Evolutionary conservation across 495 filamentous ascomycete genomes (phyloP).

Genomic region (Antarctomyces pellizariae): DNA sequence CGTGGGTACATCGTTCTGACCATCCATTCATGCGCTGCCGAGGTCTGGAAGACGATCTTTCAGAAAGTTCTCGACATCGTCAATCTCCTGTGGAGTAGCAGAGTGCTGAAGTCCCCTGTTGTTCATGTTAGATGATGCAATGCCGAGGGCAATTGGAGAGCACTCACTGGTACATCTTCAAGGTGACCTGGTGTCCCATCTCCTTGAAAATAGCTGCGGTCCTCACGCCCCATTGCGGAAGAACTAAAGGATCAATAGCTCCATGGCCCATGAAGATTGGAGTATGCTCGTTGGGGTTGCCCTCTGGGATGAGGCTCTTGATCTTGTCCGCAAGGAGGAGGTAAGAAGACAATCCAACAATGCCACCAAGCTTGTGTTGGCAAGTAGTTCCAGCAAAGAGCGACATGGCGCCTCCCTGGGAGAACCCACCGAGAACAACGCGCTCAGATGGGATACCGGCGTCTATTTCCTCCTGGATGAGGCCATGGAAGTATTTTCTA

Average conservation of each 20-base stretch:
- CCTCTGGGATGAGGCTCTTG: conserved; percentile 34
- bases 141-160: not conserved
- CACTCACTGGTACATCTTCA: conserved; percentile 52
- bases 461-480: conserved; percentile 66
- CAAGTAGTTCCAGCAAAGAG: conserved; percentile 44
- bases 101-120: conserved; percentile 45
- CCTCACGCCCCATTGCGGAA: conserved; percentile 36
- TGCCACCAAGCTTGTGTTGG: conserved; percentile 56
- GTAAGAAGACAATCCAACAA: conserved; percentile 71
- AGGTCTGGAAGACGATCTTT: conserved; percentile 31
- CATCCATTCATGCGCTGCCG: too few species aligned
- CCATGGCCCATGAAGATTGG: conserved; percentile 82
- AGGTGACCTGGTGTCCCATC: conserved; percentile 43
- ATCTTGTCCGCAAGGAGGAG: conserved; percentile 53
- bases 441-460: conserved; percentile 61
- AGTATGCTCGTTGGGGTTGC: conserved; percentile 51
- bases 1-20: too few species aligned
- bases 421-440: conserved; percentile 55
- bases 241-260: conserved; percentile 45
- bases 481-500: conserved; percentile 47
- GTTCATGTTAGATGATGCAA: not conserved
- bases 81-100: conserved; percentile 56
- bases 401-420: conserved; percentile 30
- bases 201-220: conserved; percentile 38
- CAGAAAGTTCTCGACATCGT: conserved; percentile 63